A percentile compares a stretch with the other conserved stretches of the same genome.
Evolutionary conservation across 352 stramenopile species (phyloP).

Genomic region (Globisporangium rhizosaccharum): DNA sequence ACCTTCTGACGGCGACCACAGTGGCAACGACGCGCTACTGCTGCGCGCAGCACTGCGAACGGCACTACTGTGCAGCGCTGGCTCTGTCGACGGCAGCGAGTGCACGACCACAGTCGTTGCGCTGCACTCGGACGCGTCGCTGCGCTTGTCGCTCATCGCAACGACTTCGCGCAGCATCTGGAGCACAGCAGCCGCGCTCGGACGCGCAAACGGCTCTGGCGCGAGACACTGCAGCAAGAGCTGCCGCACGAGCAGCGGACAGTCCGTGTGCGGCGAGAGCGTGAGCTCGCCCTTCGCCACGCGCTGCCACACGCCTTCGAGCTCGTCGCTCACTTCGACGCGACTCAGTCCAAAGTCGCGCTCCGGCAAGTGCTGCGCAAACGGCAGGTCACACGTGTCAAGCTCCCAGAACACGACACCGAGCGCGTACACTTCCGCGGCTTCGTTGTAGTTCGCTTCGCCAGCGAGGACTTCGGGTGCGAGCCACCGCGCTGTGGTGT

Average conservation of each 20-base stretch:
- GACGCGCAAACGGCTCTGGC: slow-evolving; percentile 9
- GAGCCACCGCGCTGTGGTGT: slow-evolving; percentile 9
- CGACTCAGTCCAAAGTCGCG: slow-evolving; percentile 12
- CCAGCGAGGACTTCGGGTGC: slow-evolving; percentile 22
- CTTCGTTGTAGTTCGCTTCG: slow-evolving; percentile 16
- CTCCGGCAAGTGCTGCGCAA: slow-evolving; percentile 7
- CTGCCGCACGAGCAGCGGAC: slow-evolving; percentile 1
- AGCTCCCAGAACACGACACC: slow-evolving; percentile 24
- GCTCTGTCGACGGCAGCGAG: neutral
- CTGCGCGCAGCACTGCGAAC: neutral
- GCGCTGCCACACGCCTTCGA: slow-evolving; percentile 10
- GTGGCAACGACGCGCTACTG: neutral
- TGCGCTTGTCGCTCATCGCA: neutral
- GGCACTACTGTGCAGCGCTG: neutral
- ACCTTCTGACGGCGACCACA: neutral
- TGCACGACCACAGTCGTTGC: neutral
- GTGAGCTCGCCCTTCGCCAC: slow-evolving; percentile 8
- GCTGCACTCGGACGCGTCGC: neutral
- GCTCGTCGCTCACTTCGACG: slow-evolving; percentile 6
- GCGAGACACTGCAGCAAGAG: slow-evolving; percentile 15
- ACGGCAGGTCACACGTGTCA: slow-evolving; percentile 10
- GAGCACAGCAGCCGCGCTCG: slow-evolving; percentile 7
- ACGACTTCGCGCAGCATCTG: slow-evolving; percentile 6
- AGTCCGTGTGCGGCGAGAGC: slow-evolving; percentile 2
- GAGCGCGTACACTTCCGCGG: slow-evolving; percentile 25